phyloP scores from a whole-genome alignment of 1,139 yeast genomes.

The Pichia sp. region DNA sequence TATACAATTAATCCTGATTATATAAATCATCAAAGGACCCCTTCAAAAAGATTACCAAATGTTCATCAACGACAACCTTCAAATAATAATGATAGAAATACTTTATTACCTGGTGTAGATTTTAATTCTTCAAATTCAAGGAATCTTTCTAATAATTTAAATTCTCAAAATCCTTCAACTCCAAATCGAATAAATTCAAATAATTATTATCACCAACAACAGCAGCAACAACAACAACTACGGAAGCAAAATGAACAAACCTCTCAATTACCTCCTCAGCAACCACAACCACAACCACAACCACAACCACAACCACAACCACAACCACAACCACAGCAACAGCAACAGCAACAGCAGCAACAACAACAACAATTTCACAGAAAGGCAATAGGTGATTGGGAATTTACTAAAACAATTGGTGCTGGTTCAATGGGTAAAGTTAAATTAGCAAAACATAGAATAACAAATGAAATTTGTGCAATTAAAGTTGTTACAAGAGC shows the following conservation, averaged over 20 bases:
- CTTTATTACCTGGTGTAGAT: constrained; percentile 25
- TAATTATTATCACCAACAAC: constrained; percentile 1
- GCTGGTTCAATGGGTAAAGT: constrained; percentile 99
- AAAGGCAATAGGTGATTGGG: constrained; percentile 95
- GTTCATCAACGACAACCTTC: constrained; percentile 12
- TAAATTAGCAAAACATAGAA: constrained; percentile 80
- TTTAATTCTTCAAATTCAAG: constrained; percentile 10
- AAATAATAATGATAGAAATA: constrained; percentile 1
- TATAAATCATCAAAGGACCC: constrained; percentile 18
- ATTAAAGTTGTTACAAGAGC: constrained; percentile 80
- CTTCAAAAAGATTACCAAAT: constrained; percentile 12
- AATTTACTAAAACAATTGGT: constrained; percentile 88
- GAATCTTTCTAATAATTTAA: background rate
- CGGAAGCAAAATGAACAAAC: constrained; percentile 11
- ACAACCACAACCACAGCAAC: constrained; percentile 3
- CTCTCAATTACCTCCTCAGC: background rate
- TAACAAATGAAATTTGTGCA: constrained; percentile 81
- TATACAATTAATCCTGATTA: constrained; percentile 21
- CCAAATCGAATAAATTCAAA: constrained; percentile 8
- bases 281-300: constrained; percentile 11
- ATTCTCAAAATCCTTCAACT: background rate
- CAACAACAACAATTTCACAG: constrained; percentile 63
- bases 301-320: constrained; percentile 15
- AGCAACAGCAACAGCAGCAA: constrained; percentile 17
- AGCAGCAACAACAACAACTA: constrained; percentile 11